Evolutionary conservation across 441 rosid species (phyloP).

Genomic region (Melastoma candidum): DNA sequence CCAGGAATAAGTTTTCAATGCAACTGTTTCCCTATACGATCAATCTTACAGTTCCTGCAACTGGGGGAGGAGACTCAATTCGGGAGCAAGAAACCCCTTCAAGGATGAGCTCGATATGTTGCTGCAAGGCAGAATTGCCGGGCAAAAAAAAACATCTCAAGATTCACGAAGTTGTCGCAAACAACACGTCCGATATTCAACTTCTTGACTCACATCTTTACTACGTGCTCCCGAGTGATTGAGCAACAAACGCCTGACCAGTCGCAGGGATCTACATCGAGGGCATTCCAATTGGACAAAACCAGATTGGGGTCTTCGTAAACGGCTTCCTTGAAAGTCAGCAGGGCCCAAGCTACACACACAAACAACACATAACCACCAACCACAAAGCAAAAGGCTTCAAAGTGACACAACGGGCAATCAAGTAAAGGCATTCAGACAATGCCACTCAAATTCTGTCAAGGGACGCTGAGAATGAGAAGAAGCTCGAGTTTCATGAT

Average conservation of each 20-base stretch:
- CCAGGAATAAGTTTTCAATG: too few relatives aligned
- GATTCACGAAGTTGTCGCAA: background rate
- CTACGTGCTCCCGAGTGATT: constrained; percentile 47
- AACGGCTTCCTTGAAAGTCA: constrained; percentile 71
- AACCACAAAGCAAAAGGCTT: too few relatives aligned
- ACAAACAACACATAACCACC: background rate
- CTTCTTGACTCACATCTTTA: constrained; percentile 55
- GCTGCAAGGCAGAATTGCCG: constrained; percentile 34
- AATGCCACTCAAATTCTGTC: too few relatives aligned
- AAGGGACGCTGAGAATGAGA: too few relatives aligned
- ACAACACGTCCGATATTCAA: constrained; percentile 2
- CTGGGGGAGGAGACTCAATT: constrained; percentile 55
- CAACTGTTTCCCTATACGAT: background rate
- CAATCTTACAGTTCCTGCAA: constrained; percentile 67
- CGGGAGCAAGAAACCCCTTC: constrained; percentile 85
- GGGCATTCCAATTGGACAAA: constrained; percentile 71
- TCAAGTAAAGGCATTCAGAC: too few relatives aligned
- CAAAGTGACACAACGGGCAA: too few relatives aligned
- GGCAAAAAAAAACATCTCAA: background rate
- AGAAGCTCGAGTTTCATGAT: too few relatives aligned
- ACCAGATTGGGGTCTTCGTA: constrained; percentile 69
- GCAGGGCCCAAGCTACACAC: constrained; percentile 53
- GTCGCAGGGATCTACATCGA: constrained; percentile 74
- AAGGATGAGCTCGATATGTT: constrained; percentile 59
- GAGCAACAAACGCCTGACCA: constrained; percentile 72